phyloP scores from a whole-genome alignment of 805 yeast species.

The Barnettozyma botsteinii region DNA sequence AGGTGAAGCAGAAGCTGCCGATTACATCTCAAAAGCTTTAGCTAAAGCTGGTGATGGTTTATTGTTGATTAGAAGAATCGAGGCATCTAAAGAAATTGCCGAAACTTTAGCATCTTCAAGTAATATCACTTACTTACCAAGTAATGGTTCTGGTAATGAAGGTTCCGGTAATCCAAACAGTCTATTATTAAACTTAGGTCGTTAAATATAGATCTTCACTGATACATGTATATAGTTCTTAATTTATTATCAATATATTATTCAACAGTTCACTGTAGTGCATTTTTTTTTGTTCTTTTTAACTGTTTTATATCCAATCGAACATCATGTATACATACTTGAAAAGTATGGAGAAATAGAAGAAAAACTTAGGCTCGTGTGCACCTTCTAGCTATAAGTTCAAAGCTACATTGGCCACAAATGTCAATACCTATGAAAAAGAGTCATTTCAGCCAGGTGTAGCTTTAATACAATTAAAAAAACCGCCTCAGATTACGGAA shows the following conservation, averaged over 20 bases:
- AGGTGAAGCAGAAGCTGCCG: slow-evolving; percentile 99
- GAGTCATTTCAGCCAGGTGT: no score
- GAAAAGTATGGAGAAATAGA: no score
- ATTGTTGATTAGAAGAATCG: slow-evolving; percentile 87
- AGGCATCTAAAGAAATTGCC: slow-evolving; percentile 95
- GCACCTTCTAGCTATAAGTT: no score
- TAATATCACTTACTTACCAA: slow-evolving; percentile 86
- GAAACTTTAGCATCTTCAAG: slow-evolving; percentile 74
- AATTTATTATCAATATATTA: slow-evolving; percentile 2
- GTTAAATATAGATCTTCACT: slow-evolving; percentile 34
- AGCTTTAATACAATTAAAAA: no score
- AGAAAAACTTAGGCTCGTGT: no score
- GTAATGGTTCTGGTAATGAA: slow-evolving; percentile 35
- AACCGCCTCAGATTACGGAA: no score
- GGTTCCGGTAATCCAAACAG: slow-evolving; percentile 38
- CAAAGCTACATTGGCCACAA: no score
- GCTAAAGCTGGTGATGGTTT: slow-evolving; percentile 95
- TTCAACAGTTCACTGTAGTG: no score
- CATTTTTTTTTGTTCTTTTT: no score
- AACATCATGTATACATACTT: no score
- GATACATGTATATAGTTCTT: slow-evolving; percentile 1
- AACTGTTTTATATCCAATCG: no score
- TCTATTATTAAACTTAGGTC: slow-evolving; percentile 63
- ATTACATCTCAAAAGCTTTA: slow-evolving; percentile 85
- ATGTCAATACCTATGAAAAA: no score